Percentiles rank a stretch among this genome's conserved stretches.
Evolutionary conservation across 2,329 filamentous ascomycete genomes (phyloP).

Genomic region (Teratosphaeria gauchensis): DNA sequence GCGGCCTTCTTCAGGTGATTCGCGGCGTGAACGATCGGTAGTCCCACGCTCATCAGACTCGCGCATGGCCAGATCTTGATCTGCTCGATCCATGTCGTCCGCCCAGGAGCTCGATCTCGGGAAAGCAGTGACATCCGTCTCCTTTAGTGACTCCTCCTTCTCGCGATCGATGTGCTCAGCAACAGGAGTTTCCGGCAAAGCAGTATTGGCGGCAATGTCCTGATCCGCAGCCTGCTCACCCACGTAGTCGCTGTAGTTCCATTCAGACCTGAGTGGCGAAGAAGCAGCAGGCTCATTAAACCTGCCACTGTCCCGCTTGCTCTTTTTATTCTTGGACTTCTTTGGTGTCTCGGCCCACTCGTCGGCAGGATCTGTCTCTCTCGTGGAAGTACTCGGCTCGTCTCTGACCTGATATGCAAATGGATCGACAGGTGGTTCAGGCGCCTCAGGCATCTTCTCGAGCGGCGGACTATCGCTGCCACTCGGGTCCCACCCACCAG

Average conservation of each 20-base stretch:
- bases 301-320: constrained; percentile 33
- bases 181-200: not conserved
- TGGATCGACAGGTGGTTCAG: constrained; percentile 5
- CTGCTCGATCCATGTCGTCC: not conserved
- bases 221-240: constrained; percentile 8
- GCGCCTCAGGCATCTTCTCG: not conserved
- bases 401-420: constrained; percentile 13
- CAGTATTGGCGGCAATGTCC: not conserved
- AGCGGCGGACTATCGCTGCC: constrained; percentile 14
- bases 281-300: constrained; percentile 33
- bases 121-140: not conserved
- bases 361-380: constrained; percentile 13
- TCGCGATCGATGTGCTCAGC: not conserved
- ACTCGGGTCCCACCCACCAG: constrained; percentile 18
- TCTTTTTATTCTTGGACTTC: constrained; percentile 28
- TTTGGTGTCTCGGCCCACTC: constrained; percentile 11
- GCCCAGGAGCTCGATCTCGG: not conserved
- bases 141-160: not conserved
- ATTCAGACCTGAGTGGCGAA: constrained; percentile 36
- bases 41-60: not conserved
- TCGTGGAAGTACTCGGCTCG: constrained; percentile 5
- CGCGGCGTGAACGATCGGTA: not conserved
- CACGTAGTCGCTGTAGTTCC: constrained; percentile 36
- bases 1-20: constrained; percentile 3
- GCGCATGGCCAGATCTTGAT: not conserved